A percentile compares a stretch with the other conserved stretches of the same genome.
These are phyloP conservation scores for Castanea sativa DNA, from an alignment of 306 rosid genomes.

Conservation along the genomic window DNA sequence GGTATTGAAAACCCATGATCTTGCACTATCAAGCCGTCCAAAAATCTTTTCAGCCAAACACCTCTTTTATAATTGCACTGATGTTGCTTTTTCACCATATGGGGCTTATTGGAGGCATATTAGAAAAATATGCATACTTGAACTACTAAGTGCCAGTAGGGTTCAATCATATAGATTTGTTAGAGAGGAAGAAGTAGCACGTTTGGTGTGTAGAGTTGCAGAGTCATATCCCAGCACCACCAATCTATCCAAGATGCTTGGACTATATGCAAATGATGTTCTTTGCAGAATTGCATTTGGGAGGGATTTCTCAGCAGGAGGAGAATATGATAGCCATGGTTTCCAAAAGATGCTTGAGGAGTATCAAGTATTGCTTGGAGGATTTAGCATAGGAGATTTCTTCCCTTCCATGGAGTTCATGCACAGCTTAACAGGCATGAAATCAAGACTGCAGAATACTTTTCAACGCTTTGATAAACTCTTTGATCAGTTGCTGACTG, in stretches of 20 bases:
- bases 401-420: constrained; percentile 69
- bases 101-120: constrained; percentile 62
- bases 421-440: constrained; percentile 53
- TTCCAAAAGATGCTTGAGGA: constrained; percentile 65
- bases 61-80: constrained; percentile 58
- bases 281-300: constrained; percentile 57
- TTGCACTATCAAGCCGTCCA: constrained; percentile 50
- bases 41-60: constrained; percentile 44
- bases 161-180: constrained; percentile 39
- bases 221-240: constrained; percentile 32
- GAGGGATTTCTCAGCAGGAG: constrained; percentile 49
- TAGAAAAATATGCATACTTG: constrained; percentile 52
- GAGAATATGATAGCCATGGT: constrained; percentile 47
- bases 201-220: constrained; percentile 30
- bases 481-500: constrained; percentile 50
- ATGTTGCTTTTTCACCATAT: constrained; percentile 52
- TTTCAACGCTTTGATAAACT: constrained; percentile 42
- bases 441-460: constrained; percentile 48
- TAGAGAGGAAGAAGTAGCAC: constrained; percentile 56
- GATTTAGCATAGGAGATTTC: constrained; percentile 66
- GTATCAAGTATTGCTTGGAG: constrained; percentile 59
- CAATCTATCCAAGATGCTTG: constrained; percentile 46
- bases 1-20: constrained; percentile 58
- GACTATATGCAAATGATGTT: constrained; percentile 51
- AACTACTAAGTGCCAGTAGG: constrained; percentile 51